Conservation (phyloP, 306 rosid species). For the Adenanthera pavonina region DNA sequence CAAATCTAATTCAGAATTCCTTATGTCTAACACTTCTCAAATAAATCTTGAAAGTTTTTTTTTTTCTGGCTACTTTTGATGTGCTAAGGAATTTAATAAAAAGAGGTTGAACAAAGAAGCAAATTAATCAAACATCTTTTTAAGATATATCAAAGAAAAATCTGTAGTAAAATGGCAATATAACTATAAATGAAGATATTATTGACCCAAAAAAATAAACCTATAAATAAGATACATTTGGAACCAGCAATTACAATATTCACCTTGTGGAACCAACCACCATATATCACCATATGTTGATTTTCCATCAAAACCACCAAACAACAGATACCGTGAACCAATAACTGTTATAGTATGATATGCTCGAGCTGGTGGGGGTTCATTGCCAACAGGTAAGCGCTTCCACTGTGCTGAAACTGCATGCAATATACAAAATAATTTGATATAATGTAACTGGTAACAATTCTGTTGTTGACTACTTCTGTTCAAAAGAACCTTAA, state of each 20-base stretch:
- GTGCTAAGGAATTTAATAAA: background rate
- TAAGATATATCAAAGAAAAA: slow-evolving; percentile 21
- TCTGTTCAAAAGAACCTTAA: slow-evolving; percentile 19
- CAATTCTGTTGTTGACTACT: slow-evolving; percentile 9
- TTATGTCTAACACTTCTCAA: slow-evolving; percentile 26
- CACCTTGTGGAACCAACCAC: slow-evolving; percentile 99
- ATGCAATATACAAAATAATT: slow-evolving; percentile 27
- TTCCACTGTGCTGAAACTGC: slow-evolving; percentile 96
- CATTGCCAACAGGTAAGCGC: slow-evolving; percentile 80
- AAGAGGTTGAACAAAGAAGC: slow-evolving; percentile 20
- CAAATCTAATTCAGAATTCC: background rate
- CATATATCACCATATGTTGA: slow-evolving; percentile 87
- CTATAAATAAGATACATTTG: background rate
- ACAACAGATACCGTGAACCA: slow-evolving; percentile 78
- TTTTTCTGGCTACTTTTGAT: background rate
- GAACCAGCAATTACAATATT: slow-evolving; percentile 29
- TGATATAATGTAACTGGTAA: slow-evolving; percentile 20
- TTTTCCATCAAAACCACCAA: slow-evolving; percentile 98
- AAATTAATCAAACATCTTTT: slow-evolving; percentile 21
- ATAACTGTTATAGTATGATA: slow-evolving; percentile 83
- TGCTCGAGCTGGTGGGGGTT: slow-evolving; percentile 95
- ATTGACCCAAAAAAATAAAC: background rate
- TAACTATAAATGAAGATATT: slow-evolving; percentile 12
- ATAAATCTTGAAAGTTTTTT: slow-evolving; percentile 31
- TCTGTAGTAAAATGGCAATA: background rate